Conservation (phyloP, 2,329 filamentous ascomycete species). For the Stachybotrys echinatus region DNA sequence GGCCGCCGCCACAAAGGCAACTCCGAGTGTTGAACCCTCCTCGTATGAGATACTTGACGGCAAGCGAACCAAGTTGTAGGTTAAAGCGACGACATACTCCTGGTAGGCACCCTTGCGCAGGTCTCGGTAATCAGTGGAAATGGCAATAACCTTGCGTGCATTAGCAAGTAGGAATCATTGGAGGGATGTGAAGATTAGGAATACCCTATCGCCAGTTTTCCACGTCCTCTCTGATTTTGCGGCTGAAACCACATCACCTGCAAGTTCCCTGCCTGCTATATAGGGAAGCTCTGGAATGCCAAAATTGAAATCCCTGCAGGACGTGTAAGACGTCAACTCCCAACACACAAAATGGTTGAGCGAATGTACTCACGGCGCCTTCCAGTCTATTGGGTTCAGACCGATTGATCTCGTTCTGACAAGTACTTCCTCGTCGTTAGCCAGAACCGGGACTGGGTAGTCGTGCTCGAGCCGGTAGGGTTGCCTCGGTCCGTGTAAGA, state of each 20-base stretch:
- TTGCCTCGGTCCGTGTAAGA: conserved; percentile 41
- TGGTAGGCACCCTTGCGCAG: conserved; percentile 64
- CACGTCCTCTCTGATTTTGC: conserved; percentile 35
- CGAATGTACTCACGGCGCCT: conserved; percentile 61
- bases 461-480: conserved; percentile 35
- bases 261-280: conserved; percentile 60
- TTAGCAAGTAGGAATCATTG: too few species aligned
- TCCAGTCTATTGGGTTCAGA: conserved; percentile 70
- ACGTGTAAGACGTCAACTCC: too few species aligned
- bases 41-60: conserved; percentile 44
- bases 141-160: conserved; percentile 38
- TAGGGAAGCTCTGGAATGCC: conserved; percentile 61
- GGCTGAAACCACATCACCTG: conserved; percentile 52
- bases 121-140: conserved; percentile 67
- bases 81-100: conserved; percentile 58
- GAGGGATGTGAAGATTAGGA: too few species aligned
- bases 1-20: conserved; percentile 63
- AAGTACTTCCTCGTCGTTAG: conserved; percentile 42
- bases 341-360: too few species aligned
- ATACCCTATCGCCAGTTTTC: conserved; percentile 47
- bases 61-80: conserved; percentile 57
- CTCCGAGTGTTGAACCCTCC: conserved; percentile 56
- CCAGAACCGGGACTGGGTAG: conserved; percentile 28
- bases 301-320: conserved; percentile 62
- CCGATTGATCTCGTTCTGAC: conserved; percentile 58